Evolutionary conservation across 441 rosid genomes (phyloP).

Genomic region (Gossypium schwendimanii): DNA sequence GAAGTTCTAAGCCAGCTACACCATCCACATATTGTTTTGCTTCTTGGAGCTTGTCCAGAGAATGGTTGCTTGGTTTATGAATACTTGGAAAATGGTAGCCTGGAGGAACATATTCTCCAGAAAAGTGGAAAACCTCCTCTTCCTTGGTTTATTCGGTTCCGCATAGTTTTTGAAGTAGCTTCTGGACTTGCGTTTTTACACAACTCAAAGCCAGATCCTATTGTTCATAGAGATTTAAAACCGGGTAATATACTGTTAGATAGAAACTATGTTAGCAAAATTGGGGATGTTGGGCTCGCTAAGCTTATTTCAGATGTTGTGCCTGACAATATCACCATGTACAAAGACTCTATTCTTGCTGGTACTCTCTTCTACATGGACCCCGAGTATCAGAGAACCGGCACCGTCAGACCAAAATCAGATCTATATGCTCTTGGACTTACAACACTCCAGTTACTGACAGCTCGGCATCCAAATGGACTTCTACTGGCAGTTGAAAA

Average conservation of each 20-base stretch:
- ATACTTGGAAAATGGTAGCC: constrained; percentile 81
- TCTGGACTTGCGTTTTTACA: constrained; percentile 83
- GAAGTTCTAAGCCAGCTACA: constrained; percentile 76
- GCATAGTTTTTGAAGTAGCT: constrained; percentile 64
- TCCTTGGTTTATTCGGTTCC: constrained; percentile 80
- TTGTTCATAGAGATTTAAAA: constrained; percentile 82
- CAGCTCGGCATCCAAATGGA: constrained; percentile 50
- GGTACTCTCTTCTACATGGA: constrained; percentile 81
- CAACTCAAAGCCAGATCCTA: constrained; percentile 86
- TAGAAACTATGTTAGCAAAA: constrained; percentile 68
- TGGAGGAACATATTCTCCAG: constrained; percentile 55
- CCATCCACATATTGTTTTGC: constrained; percentile 74
- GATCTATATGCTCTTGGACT: constrained; percentile 76
- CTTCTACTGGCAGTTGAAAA: constrained; percentile 45
- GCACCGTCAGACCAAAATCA: constrained; percentile 78
- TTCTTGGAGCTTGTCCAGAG: constrained; percentile 91
- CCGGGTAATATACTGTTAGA: constrained; percentile 73
- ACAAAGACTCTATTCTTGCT: constrained; percentile 54
- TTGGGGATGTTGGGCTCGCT: constrained; percentile 80
- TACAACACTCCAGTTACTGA: constrained; percentile 57
- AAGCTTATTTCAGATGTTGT: constrained; percentile 61
- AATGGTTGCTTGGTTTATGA: constrained; percentile 77
- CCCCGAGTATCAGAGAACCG: constrained; percentile 84
- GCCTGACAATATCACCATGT: constrained; percentile 67
- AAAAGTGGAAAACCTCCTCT: constrained; percentile 56